Evolutionary conservation across 1,284 basidiomycete species (phyloP).

Genomic region (Heimioporus retisporus): DNA sequence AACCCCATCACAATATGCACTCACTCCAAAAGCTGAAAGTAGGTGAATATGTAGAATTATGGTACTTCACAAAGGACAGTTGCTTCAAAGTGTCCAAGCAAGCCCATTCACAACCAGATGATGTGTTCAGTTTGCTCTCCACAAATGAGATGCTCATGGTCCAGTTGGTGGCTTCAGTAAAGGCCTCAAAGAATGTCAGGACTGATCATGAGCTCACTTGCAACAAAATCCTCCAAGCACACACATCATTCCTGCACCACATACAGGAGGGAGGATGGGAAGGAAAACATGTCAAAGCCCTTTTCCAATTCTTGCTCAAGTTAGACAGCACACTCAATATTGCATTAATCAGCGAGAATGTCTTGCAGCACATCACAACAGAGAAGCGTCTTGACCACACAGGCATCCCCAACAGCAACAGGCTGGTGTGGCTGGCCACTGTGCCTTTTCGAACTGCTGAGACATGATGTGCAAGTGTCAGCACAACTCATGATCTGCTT

Average conservation of each 20-base stretch:
- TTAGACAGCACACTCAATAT: no score
- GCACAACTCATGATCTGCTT: neutral
- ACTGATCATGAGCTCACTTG: neutral
- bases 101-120: neutral
- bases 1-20: neutral
- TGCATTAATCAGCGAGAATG: neutral
- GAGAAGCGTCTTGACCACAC: neutral
- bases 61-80: conserved; percentile 5
- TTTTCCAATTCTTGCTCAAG: conserved; percentile 3
- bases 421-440: no score
- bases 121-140: neutral
- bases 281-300: neutral
- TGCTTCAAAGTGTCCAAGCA: neutral
- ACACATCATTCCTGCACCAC: conserved; percentile 4
- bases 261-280: neutral
- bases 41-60: conserved; percentile 7
- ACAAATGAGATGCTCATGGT: neutral
- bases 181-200: conserved; percentile 4
- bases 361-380: neutral
- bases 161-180: neutral
- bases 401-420: neutral
- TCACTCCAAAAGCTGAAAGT: neutral
- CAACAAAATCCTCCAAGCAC: neutral
- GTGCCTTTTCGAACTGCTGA: neutral
- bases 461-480: neutral